These are phyloP conservation scores for Ceratocystis huliohia DNA, from an alignment of 2,329 filamentous ascomycete genomes.

Conservation along the genomic window DNA sequence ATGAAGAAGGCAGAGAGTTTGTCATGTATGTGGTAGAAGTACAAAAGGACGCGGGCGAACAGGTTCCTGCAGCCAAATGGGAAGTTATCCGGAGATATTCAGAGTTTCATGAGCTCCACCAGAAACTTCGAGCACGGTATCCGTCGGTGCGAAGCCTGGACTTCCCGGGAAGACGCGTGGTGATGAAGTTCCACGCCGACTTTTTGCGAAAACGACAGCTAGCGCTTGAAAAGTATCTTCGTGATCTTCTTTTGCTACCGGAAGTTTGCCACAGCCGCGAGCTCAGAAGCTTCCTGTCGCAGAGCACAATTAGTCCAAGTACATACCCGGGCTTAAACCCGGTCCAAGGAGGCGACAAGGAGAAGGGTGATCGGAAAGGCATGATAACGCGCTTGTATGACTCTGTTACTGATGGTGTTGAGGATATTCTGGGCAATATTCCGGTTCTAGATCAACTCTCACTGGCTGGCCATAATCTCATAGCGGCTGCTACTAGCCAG, in stretches of 20 bases:
- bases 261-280: conserved; percentile 92
- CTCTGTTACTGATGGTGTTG: conserved; percentile 94
- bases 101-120: conserved; percentile 92
- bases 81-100: conserved; percentile 84
- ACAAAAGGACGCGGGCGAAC: conserved; percentile 75
- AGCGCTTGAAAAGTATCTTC: conserved; percentile 74
- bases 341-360: conserved; percentile 42
- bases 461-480: conserved; percentile 79
- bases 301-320: conserved; percentile 57
- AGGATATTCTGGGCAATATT: conserved; percentile 92
- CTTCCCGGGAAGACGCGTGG: conserved; percentile 80
- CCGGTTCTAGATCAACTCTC: conserved; percentile 91
- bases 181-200: conserved; percentile 93
- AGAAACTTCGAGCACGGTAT: conserved; percentile 72
- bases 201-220: conserved; percentile 80
- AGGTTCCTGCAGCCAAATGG: conserved; percentile 96
- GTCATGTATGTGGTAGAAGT: conserved; percentile 91
- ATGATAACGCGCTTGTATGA: conserved; percentile 93
- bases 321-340: not conserved
- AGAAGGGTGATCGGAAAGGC: conserved; percentile 50
- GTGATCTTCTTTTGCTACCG: conserved; percentile 68
- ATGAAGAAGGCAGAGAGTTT: conserved; percentile 86
- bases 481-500: conserved; percentile 60
- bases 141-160: conserved; percentile 79
- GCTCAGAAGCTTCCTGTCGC: conserved; percentile 81